Base-by-base conservation (phyloP, 2,329 filamentous ascomycete species). In the Penicillium frequentans region DNA sequence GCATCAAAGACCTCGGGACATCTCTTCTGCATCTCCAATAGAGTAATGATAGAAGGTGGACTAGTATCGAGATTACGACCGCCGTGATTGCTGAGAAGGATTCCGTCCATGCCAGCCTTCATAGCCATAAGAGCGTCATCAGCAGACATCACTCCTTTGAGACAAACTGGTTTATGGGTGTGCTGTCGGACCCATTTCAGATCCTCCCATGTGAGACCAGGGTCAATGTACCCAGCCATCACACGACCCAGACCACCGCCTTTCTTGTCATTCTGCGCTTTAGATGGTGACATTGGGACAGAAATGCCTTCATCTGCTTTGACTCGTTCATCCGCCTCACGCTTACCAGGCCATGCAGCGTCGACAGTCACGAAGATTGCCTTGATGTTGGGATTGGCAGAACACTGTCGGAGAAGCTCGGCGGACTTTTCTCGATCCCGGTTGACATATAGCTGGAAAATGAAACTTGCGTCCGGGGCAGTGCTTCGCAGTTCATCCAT, bases 31-130 rank as follows among this genome's bases (percentile, higher is more conserved):
- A 84, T 75, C 61, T 84, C 82, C 2, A 84, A 67, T 0, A 84
- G 72, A 0, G 81, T 80, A 19, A 84, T 71, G 7, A 84, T 79
- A 0, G 77, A 77, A 0, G 82, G 78, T 29, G 68, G 81, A 43
- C 71, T 75, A 31, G 80, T 82, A 51, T 86, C 83, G 1, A 84
- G 72, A 1, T 82, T 81, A 27, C 84, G 73, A 3, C 84, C 84
- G 19, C 84, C 84, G 54, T 86, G 84, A 58, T 86, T 86, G 58
- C 80, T 83, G 33, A 86, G 61, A 56, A 84, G 68, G 47, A 86
- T 82, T 1, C 83, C 83, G 56, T 84, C 78, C 48, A 82, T 73
- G 0, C 82, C 82, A 53, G 76, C 70, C 45, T 80, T 69, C 53
- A 81, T 76, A 0, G 84, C 83, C 37, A 76, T 64, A 14, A 75